Base-by-base conservation (phyloP, 106 monocot species). In the Phalaenopsis equestris region DNA sequence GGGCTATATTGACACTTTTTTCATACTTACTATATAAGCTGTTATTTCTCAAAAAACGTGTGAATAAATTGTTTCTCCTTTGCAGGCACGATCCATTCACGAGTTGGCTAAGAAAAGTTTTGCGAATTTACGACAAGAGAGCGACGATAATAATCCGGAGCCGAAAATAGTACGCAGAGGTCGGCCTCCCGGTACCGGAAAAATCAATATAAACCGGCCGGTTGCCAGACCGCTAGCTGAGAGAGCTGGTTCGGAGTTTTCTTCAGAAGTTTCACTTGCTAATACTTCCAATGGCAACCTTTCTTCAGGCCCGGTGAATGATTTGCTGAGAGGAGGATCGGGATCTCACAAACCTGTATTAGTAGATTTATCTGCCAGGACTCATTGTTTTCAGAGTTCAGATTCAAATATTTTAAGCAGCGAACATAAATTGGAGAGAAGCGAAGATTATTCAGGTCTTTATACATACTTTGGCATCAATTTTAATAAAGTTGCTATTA, bases 41-140 rank as follows among this genome's bases (percentile, higher is more conserved):
- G 15, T 72, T 46, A 45, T 43, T 43, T 74, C 43, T 48, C 8
- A 49, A 23, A 23, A 76, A 49, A 2, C n/a, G 24, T 41, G 19
- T 23, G 11, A 75, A 37, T 52, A 21, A 56, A 79, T 3, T 45
- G 21, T 64, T 73, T 85, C 65, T 41, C 67, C 39, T 83, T 5
- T 48, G 57, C 77, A 97, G 97, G 97, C 97, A 83, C 80, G 94
- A 52, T 77, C 90, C 38, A 97, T 97, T 38, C 87, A 90, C n/a
- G 97, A 94, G 77, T 87, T 94, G 79, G 89, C 97, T 14, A 97
- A 86, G 78, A 97, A 97, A 81, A 83, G 86, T 61, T 94, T 97
- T 75, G 94, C 90, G 75, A 97, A 92, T 77, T 86, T 97, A 74
- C 87, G 97, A 61, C 92, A 94, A 85, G 92, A 88, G 72, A 92